Evolutionary conservation across 257 asterid species (phyloP), one percentile per base, ranked within the genome.

Genomic region (Solanum peruvianum): DNA sequence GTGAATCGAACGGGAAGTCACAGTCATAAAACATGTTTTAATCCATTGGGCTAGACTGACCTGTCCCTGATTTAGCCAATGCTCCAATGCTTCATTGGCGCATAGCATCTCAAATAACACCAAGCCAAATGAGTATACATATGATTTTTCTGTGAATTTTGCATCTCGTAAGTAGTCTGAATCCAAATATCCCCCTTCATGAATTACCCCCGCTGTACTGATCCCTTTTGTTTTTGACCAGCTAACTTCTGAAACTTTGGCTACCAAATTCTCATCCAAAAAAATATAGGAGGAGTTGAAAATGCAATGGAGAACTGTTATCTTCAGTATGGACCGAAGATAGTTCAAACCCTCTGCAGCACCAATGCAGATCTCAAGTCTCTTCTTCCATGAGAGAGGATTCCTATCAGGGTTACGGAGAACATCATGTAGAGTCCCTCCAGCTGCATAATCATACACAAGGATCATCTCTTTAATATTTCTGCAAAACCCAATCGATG

Each of bases 361-460:
- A 25, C 93, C 94, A 67, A 92, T 92, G 91, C 95, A 89, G 91
- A 94, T 92, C 88, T 93, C 91, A 85, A 94, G 96, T 88, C 96
- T 92, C 80, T 52, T 89, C 88, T 88, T 94, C 96, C 95, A 93
- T 52, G 95, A 90, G 87, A 94, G 93, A 87, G 94, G 94, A 87
- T 90, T 89, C 87, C 75, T 90, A 33, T 87, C 87, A 87, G 92
- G 90, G 45, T 93, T 93, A 87, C 90, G 94, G 58, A 94, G 93
- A 85, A 93, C 92, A 72, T 93, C 94, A 15, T 92, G 92, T 83
- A 94, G 92, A 77, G 93, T 92, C 83, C 94, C 95, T 9, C 92
- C 91, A 62, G 70, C 90, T 89, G 88, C 88, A 88, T 92, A 89
- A 62, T 90, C 91, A 64, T 94, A 92, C 47, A 93, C 90, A 71